phyloP scores from a whole-genome alignment of 2,329 filamentous ascomycete species.

The Sporothrix curviconia region DNA sequence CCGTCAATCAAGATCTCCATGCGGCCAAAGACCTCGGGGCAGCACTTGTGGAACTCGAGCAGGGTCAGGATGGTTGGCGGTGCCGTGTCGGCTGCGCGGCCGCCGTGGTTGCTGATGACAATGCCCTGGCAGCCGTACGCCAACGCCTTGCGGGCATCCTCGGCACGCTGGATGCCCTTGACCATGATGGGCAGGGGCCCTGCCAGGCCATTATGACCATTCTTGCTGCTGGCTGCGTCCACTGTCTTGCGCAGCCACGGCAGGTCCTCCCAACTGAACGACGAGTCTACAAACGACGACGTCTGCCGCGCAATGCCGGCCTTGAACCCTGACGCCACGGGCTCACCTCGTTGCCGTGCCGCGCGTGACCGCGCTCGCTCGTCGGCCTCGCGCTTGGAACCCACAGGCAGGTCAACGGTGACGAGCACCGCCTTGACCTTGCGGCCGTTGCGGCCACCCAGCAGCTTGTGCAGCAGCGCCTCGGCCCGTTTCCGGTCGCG shows the following conservation, averaged over 20 bases:
- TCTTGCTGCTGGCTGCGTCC: background rate
- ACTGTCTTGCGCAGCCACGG: conserved; percentile 42
- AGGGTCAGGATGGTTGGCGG: conserved; percentile 33
- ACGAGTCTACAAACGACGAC: conserved; percentile 42
- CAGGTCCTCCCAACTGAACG: conserved; percentile 47
- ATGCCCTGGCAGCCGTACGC: conserved; percentile 47
- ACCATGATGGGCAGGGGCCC: conserved; percentile 43
- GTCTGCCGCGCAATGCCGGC: conserved; percentile 47
- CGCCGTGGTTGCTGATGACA: conserved; percentile 52
- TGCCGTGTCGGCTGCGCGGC: conserved; percentile 46
- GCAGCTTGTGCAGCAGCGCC: conserved; percentile 11
- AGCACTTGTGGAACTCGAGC: conserved; percentile 33
- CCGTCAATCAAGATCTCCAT: conserved; percentile 36
- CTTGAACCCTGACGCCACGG: too few relatives aligned
- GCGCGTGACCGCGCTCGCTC: conserved; percentile 32
- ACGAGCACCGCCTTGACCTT: conserved; percentile 36
- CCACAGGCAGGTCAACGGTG: conserved; percentile 50
- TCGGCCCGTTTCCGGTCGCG: conserved; percentile 11
- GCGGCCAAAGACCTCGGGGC: conserved; percentile 34
- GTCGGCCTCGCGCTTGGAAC: conserved; percentile 52
- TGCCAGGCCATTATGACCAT: background rate
- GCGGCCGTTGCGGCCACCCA: conserved; percentile 27
- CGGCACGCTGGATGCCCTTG: conserved; percentile 51
- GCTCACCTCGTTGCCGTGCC: background rate
- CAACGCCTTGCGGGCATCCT: conserved; percentile 46